phyloP scores from a whole-genome alignment of 2,329 filamentous ascomycete species.

The Hirsutella rhossiliensis region DNA sequence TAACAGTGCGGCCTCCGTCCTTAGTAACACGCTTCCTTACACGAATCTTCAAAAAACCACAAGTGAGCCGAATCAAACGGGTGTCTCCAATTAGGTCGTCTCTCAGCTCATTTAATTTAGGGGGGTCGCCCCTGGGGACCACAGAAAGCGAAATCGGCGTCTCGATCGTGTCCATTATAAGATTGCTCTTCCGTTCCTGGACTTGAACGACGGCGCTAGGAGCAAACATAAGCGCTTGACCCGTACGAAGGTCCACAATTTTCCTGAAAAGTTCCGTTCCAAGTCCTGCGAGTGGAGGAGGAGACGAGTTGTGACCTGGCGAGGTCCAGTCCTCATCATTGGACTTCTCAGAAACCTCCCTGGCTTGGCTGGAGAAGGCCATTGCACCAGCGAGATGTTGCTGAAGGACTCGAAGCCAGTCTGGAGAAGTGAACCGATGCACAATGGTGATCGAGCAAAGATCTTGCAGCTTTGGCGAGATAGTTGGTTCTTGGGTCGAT shows the following conservation, averaged over 20 bases:
- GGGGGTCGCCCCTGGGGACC: neutral
- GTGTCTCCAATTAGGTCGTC: neutral
- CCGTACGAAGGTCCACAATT: constrained; percentile 29
- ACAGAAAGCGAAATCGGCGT: neutral
- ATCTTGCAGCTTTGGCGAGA: constrained; percentile 56
- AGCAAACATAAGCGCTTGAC: constrained; percentile 34
- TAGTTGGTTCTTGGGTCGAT: constrained; percentile 65
- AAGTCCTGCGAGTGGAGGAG: neutral
- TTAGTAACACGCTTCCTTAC: constrained; percentile 28
- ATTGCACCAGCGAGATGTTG: constrained; percentile 30
- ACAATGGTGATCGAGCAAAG: constrained; percentile 61
- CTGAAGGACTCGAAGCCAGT: constrained; percentile 39
- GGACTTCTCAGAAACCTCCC: neutral
- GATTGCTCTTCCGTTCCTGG: neutral
- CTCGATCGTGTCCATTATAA: neutral
- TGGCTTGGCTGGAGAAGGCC: neutral
- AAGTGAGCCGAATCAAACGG: neutral
- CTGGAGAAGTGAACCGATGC: constrained; percentile 57
- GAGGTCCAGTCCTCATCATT: neutral
- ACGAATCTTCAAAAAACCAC: constrained; percentile 21
- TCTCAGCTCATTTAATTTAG: neutral
- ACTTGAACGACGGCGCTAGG: constrained; percentile 26
- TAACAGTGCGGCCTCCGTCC: constrained; percentile 32
- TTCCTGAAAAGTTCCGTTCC: constrained; percentile 22
- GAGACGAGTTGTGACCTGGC: neutral